These are phyloP conservation scores for Suillus americanus DNA, from an alignment of 768 basidiomycete genomes.

Conservation along the genomic window DNA sequence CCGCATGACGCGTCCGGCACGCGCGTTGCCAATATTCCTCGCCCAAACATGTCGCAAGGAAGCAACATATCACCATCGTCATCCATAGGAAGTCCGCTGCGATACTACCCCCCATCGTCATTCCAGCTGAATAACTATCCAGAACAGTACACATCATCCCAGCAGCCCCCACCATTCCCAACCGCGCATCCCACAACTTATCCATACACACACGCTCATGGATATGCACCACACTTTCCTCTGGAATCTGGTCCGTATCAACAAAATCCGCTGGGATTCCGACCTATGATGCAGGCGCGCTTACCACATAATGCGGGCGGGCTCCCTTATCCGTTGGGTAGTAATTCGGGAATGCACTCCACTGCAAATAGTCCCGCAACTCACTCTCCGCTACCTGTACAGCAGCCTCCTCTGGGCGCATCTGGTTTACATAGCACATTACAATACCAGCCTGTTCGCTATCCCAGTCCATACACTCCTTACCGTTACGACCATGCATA, in stretches of 20 bases:
- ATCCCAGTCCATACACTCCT: constrained; percentile 29
- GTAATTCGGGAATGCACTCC: constrained; percentile 17
- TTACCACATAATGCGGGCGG: constrained; percentile 41
- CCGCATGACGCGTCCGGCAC: background rate
- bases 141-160: constrained; percentile 51
- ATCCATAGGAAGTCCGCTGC: constrained; percentile 23
- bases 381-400: constrained; percentile 17
- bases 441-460: constrained; percentile 18
- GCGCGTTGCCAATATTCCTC: background rate
- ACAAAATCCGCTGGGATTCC: constrained; percentile 42
- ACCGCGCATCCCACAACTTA: constrained; percentile 33
- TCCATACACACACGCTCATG: constrained; percentile 32
- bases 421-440: constrained; percentile 19
- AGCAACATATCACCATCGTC: constrained; percentile 9
- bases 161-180: constrained; percentile 30
- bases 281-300: constrained; percentile 35
- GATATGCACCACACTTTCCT: constrained; percentile 36
- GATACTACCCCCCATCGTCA: constrained; percentile 28
- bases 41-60: constrained; percentile 1
- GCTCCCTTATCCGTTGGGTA: constrained; percentile 35
- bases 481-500: constrained; percentile 41
- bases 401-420: constrained; percentile 23
- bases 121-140: constrained; percentile 36
- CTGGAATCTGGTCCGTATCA: constrained; percentile 38
- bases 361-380: constrained; percentile 23